Base-by-base conservation (phyloP, 2,329 filamentous ascomycete species). In the Periconia macrospinosa region DNA sequence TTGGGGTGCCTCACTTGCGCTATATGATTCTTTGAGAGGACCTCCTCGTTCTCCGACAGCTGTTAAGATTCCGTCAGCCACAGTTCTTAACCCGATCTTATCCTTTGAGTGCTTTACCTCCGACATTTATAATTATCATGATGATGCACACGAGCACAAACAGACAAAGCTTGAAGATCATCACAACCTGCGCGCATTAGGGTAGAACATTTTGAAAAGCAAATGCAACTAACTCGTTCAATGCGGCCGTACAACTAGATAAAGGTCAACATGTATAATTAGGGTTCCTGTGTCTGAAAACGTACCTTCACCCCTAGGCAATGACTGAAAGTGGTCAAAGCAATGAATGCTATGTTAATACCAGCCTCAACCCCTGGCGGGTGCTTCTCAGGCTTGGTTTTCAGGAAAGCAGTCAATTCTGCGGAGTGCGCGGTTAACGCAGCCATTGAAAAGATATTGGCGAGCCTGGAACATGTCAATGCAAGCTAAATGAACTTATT, bases 81-180 rank as follows among this genome's bases (percentile, higher is more conserved):
- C 7, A 19, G 18, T 7, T 18, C 19, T 5, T 44, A 18, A 14
- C 13, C 6, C 7, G 5, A 27, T 8, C 23, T 8, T 27, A 3
- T 3, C 23, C 23, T 27, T 8, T 27, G 8, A n/a, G 8, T n/a
- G 10, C 15, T 19, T 17, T 40, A 61, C 59, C 66, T 48, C 68
- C 68, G 30, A 61, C 53, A 41, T 66, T 70, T 7, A 71, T 43
- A 20, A 63, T 56, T 18, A 71, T 55, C 63, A 65, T 64, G 23
- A 66, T 37, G n/a, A 68, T 45, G 43, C 58, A 65, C 10, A 67
- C 53, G 11, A 63, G 57, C 3, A 68, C 41, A 2, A 71, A 57
- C 14, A 69, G 49, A 19, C 58, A 54, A 13, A 71, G 50, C 52
- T 71, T 71, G 46, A 68, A 58, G 56, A 61, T 66, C 59, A 69